Base-by-base conservation (phyloP, 73 alveolate species). In the Blepharisma japonicum region DNA sequence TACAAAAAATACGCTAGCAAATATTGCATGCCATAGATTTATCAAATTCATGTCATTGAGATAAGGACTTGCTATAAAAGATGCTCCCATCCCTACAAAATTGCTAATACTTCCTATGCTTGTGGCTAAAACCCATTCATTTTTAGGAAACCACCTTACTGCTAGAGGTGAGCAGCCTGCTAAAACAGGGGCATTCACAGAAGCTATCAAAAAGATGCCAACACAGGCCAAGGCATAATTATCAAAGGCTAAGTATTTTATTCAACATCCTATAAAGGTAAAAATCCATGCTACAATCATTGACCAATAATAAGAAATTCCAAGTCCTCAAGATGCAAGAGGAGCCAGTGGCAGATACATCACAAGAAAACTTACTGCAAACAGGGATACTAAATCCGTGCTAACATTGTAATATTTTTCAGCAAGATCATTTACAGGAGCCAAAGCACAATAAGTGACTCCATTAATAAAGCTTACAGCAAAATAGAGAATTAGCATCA, bases 121-220 rank as follows among this genome's bases (percentile, higher is more conserved):
- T 7, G 27, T 54, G 2, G 80, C 80, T 70, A 70, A 45, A 70
- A 54, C 27, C 66, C 27, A 54, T 25, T 70, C 68, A n/a, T 45
- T 47, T 7, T 48, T 48, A 9, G 11, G 14, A 25, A 70, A 70
- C 66, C 80, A 70, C 14, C 11, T 18, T 7, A 54, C 80, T 45
- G 80, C 27, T 45, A 70, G 42, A 7, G 80, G 11, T 9, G 80
- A 70, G 61, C 80, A 70, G n/a, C 55, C 80, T 38, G 80, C 80
- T 18, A 70, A 45, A 9, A 54, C 27, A 7, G 27, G 11, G 2
- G 80, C 11, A 45, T 70, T 70, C 80, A 70, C 46, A 14, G 80
- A 9, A n/a, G 55, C 80, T 7, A 70, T 70, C 11, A 70, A 9
- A 18, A 70, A 7, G 21, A 14, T 48, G 47, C 80, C 80, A 45